These are phyloP conservation scores for Macrophomina tecta DNA, from an alignment of 2,329 filamentous ascomycete genomes.

Conservation along the genomic window DNA sequence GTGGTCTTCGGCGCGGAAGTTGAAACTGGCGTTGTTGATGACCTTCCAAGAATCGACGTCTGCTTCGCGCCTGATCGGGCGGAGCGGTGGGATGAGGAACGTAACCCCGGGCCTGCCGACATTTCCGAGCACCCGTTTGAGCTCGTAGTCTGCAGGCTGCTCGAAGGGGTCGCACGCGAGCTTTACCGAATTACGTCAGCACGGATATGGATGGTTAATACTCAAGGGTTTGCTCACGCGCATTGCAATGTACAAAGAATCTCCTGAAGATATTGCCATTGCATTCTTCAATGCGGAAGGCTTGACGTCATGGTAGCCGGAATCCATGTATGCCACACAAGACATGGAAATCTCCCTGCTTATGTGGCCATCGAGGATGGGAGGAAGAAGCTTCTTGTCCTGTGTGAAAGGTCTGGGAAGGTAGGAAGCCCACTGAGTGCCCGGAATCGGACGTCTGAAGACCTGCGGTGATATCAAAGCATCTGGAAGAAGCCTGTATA, in stretches of 20 bases:
- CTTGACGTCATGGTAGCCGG: not conserved
- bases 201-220: not conserved
- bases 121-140: not conserved
- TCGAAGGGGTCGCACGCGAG: not conserved
- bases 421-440: not conserved
- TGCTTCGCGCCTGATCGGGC: not conserved
- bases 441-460: not conserved
- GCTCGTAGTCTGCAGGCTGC: not conserved
- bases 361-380: not conserved
- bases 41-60: not conserved
- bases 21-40: not conserved
- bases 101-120: not conserved
- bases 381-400: not conserved
- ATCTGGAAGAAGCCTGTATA: not conserved
- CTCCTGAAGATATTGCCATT: not conserved
- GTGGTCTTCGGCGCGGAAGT: not conserved
- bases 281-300: not conserved
- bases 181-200: not conserved
- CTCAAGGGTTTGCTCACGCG: not conserved
- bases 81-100: not conserved
- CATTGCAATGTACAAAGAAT: conserved; percentile 8
- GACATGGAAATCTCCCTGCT: not conserved
- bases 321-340: not conserved
- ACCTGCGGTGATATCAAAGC: not conserved
- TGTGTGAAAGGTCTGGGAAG: not conserved